phyloP scores from a whole-genome alignment of 495 filamentous ascomycete genomes.

The Aspergillus diversus region DNA sequence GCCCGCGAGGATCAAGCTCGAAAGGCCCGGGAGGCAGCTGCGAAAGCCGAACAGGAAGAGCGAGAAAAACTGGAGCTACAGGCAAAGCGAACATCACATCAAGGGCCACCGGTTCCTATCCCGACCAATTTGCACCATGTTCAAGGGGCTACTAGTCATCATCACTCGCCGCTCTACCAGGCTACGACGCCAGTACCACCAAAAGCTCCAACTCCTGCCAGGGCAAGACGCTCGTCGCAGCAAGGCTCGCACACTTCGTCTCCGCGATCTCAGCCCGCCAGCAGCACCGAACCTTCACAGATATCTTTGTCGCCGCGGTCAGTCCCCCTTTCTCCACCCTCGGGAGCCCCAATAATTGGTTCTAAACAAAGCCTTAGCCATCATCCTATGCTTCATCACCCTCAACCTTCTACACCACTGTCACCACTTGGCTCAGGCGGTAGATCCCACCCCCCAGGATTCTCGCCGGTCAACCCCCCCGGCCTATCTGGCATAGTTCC shows the following conservation, averaged over 20 bases:
- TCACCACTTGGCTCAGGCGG: conserved; percentile 53
- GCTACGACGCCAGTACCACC: conserved; percentile 80
- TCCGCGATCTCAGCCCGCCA: conserved; percentile 52
- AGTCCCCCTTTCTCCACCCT: conserved; percentile 39
- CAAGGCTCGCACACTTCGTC: conserved; percentile 76
- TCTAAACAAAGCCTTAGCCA: conserved; percentile 37
- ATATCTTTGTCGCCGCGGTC: conserved; percentile 48
- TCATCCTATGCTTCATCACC: conserved; percentile 50
- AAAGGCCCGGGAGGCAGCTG: conserved; percentile 50
- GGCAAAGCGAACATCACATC: conserved; percentile 48
- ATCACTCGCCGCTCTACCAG: conserved; percentile 77
- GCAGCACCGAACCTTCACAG: conserved; percentile 42
- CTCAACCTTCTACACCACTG: conserved; percentile 55
- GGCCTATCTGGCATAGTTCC: conserved; percentile 57
- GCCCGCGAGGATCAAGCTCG: conserved; percentile 64
- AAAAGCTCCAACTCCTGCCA: conserved; percentile 79
- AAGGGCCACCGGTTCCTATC: conserved; percentile 47
- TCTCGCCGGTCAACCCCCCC: conserved; percentile 56
- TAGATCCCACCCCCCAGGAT: conserved; percentile 55
- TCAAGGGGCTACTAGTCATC: conserved; percentile 40
- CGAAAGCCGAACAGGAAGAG: conserved; percentile 53
- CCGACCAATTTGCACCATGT: conserved; percentile 57
- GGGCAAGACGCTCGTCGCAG: conserved; percentile 76
- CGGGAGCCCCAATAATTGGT: conserved; percentile 33
- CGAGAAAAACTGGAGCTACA: conserved; percentile 52